phyloP scores from a whole-genome alignment of 257 asterid genomes.

The Henckelia pumila region DNA sequence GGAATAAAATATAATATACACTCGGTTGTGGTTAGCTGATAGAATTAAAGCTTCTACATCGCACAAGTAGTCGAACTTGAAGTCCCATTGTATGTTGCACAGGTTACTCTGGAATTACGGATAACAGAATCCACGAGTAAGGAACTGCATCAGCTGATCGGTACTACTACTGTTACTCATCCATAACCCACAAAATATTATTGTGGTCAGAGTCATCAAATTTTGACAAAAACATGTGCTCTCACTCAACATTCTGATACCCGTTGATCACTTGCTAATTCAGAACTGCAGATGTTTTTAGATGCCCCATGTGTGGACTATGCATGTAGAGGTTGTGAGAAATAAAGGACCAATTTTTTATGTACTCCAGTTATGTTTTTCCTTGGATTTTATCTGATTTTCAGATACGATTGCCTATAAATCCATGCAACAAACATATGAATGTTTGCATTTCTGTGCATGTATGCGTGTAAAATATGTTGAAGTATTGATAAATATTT shows the following conservation, averaged over 20 bases:
- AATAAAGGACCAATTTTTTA: no score
- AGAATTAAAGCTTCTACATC: background rate
- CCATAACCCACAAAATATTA: slow-evolving; percentile 30
- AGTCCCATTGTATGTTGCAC: slow-evolving; percentile 27
- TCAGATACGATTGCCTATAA: background rate
- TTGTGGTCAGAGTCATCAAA: slow-evolving; percentile 17
- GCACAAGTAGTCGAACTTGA: background rate
- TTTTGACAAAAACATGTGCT: background rate
- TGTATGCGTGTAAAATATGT: no score
- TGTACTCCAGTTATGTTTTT: background rate
- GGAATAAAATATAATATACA: background rate
- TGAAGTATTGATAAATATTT: no score
- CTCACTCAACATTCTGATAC: background rate
- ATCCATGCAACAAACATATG: background rate
- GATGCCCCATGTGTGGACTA: background rate
- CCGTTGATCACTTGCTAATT: background rate
- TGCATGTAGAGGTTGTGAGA: background rate
- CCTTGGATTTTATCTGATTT: no score
- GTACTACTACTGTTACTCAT: slow-evolving; percentile 38
- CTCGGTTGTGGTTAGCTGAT: background rate
- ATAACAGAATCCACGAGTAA: slow-evolving; percentile 47
- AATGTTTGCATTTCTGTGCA: no score
- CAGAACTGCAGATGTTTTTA: background rate
- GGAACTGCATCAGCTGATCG: slow-evolving; percentile 50
- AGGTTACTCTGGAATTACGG: slow-evolving; percentile 73